A percentile compares a stretch with the other conserved stretches of the same genome.
phyloP scores from a whole-genome alignment of 176 grass and related monocot genomes.

The sorghum (Sorghum bicolor) region DNA sequence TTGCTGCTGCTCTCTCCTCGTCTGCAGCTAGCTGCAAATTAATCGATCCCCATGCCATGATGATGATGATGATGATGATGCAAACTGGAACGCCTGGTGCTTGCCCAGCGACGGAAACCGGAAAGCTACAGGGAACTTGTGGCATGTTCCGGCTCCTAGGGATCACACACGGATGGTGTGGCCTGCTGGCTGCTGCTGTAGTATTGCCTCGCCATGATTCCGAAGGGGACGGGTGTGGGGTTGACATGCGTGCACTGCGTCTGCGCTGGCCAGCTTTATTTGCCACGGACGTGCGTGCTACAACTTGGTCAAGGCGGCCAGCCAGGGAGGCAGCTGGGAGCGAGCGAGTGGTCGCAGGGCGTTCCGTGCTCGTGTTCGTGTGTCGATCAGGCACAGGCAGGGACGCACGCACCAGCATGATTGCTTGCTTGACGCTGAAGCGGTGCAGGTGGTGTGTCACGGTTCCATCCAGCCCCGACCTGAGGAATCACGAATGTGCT shows the following conservation, averaged over 20 bases:
- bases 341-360: neutral
- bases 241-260: constrained; percentile 11
- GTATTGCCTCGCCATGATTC: neutral
- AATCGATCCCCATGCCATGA: neutral
- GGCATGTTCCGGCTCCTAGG: neutral
- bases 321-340: too few relatives aligned
- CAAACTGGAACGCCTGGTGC: neutral
- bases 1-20: neutral
- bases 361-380: neutral
- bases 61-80: too few relatives aligned
- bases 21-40: neutral
- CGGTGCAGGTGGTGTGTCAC: neutral
- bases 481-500: neutral
- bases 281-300: neutral
- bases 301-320: neutral
- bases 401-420: neutral
- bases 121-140: neutral
- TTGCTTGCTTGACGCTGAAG: neutral
- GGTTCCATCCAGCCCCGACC: neutral
- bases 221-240: neutral
- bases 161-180: constrained; percentile 7
- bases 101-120: neutral
- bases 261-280: neutral
- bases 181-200: neutral
- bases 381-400: neutral